Evolutionary conservation across 2,329 filamentous ascomycete genomes (phyloP), one percentile per base, ranked within the genome.

Genomic region (Talaromyces sp.): DNA sequence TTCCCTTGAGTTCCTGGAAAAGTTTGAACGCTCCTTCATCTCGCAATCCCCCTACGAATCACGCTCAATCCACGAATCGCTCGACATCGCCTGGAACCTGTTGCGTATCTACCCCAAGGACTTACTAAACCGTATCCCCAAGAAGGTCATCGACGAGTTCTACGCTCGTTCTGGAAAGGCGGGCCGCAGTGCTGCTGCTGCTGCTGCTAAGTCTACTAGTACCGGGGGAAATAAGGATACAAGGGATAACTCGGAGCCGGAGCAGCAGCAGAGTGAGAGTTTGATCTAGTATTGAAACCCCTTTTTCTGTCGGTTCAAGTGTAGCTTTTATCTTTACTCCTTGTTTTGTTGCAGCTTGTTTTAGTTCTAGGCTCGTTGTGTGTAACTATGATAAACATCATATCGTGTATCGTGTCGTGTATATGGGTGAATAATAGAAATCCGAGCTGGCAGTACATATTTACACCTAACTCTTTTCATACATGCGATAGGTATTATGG

Each of bases 101-200:
- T 87, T 99, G 69, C 88, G 95, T 69, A 96, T 99, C 78, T 99
- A 93, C 84, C 93, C 93, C 78, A 97, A 96, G 86, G 95, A 99
- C 72, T 82, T 97, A 70, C 90, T 99, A 71, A 99, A 99, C 83
- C 91, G 96, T 80, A 92, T 95, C 73, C 91, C 91, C 64, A 86
- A 87, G 81, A 92, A 92, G 82, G 76, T 92, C 48, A 84, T 95
- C 71, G 88, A 92, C 72, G 90, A 93, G 77, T 95, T 87, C 81
- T 95, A 93, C 79, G 86, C 88, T 73, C 83, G 90, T 25, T 75
- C 77, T 9, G 72, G 77, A 61, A 81, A 81, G 70, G 54, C 54
- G 0, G 69, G 73, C 21, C 70, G 75, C 28, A 6, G 3, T 28
- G 28, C 28, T 28, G 28, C 28, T 28, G 28, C 28, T 28, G 28